These are phyloP conservation scores for Chenopodium quinoa DNA, from an alignment of 148 eudicot species.

Conservation along the genomic window DNA sequence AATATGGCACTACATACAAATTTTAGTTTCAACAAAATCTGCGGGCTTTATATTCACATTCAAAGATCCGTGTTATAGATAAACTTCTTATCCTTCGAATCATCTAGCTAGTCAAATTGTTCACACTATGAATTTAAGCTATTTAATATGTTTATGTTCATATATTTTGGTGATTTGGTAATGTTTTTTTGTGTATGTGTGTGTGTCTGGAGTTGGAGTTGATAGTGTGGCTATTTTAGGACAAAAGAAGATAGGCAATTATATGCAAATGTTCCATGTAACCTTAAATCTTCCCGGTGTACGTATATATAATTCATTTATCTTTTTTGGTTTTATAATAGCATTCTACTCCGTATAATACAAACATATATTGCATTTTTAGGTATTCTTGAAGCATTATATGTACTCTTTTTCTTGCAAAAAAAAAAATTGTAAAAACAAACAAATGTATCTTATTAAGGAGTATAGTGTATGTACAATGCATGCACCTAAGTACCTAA, in stretches of 20 bases:
- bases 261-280: neutral
- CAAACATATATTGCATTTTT: no score
- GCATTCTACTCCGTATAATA: no score
- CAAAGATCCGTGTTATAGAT: neutral
- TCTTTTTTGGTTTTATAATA: no score
- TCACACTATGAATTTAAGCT: conserved; percentile 9
- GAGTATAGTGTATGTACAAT: no score
- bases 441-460: neutral
- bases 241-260: neutral
- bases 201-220: neutral
- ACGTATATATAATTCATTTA: no score
- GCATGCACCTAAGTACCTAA: neutral
- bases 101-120: conserved; percentile 4
- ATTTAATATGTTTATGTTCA: neutral
- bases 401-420: no score
- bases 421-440: neutral
- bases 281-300: neutral
- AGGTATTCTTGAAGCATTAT: no score
- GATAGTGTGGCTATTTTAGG: neutral
- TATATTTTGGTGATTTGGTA: no score
- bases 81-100: neutral
- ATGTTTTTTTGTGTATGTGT: neutral
- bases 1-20: neutral
- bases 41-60: neutral
- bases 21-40: neutral